A percentile compares a stretch with the other conserved stretches of the same genome.
These are phyloP conservation scores for Apiospora phragmitis DNA, from an alignment of 2,329 filamentous ascomycete species.

Conservation along the genomic window DNA sequence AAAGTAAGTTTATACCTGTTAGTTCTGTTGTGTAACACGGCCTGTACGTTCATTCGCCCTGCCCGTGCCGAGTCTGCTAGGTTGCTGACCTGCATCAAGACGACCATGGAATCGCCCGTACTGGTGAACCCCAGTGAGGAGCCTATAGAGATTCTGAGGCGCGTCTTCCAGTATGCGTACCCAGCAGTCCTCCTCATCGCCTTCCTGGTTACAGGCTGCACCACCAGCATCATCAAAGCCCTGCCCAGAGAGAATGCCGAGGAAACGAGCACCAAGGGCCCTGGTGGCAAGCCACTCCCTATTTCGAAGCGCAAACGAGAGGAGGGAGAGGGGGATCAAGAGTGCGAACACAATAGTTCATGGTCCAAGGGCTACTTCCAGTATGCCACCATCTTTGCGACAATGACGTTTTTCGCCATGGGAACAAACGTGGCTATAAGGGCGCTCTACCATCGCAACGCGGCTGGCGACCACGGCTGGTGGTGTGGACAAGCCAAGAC, in stretches of 20 bases:
- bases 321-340: slow-evolving; percentile 41
- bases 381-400: slow-evolving; percentile 69
- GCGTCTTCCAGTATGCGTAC: slow-evolving; percentile 51
- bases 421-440: slow-evolving; percentile 73
- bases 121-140: slow-evolving; percentile 29
- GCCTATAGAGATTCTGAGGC: slow-evolving; percentile 44
- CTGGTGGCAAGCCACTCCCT: slow-evolving; percentile 87
- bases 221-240: slow-evolving; percentile 54
- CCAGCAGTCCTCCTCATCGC: slow-evolving; percentile 52
- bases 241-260: slow-evolving; percentile 49
- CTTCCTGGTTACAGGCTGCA: slow-evolving; percentile 51
- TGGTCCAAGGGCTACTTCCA: slow-evolving; percentile 61
- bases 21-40: slow-evolving; percentile 6
- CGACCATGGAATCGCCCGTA: slow-evolving; percentile 27
- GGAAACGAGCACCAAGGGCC: slow-evolving; percentile 62
- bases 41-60: slow-evolving; percentile 7
- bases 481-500: slow-evolving; percentile 34
- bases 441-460: slow-evolving; percentile 58
- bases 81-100: slow-evolving; percentile 9
- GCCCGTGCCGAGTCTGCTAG: neutral
- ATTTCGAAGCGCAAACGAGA: slow-evolving; percentile 58
- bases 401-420: slow-evolving; percentile 76
- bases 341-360: slow-evolving; percentile 38
- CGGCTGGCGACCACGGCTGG: slow-evolving; percentile 31
- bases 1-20: slow-evolving; percentile 6